Percentiles rank a stretch among this genome's conserved stretches.
Conservation (phyloP, 2,329 filamentous ascomycete species). For the Phyllosticta ampelicida region DNA sequence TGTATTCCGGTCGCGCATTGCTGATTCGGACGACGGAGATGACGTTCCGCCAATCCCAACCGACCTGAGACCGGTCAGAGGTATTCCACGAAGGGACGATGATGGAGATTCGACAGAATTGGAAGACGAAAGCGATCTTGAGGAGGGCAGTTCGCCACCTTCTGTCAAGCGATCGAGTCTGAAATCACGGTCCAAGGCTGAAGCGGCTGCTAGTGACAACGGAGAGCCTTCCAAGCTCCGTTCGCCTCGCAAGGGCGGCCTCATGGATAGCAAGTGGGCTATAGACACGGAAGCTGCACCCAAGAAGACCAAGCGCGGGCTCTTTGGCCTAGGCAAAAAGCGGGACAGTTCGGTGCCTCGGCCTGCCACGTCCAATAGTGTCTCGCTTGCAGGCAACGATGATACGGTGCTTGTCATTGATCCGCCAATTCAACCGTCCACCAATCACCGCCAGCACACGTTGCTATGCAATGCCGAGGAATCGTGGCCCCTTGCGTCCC, state of each 20-base stretch:
- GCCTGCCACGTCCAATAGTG: constrained; percentile 20
- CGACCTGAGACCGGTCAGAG: constrained; percentile 44
- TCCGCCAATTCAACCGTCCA: constrained; percentile 12
- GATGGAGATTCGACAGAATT: constrained; percentile 48
- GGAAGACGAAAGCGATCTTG: constrained; percentile 30
- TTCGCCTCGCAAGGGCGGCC: constrained; percentile 24
- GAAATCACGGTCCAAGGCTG: not conserved
- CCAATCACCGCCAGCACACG: constrained; percentile 14
- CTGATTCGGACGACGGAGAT: constrained; percentile 43
- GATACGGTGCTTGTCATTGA: not conserved
- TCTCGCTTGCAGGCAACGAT: not conserved
- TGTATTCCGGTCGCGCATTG: constrained; percentile 37
- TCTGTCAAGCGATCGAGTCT: constrained; percentile 7
- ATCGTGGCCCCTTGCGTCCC: constrained; percentile 40
- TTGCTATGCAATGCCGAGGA: not conserved
- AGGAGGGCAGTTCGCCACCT: constrained; percentile 17
- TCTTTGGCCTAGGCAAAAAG: constrained; percentile 50
- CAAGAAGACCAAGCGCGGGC: constrained; percentile 29
- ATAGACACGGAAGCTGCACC: constrained; percentile 19
- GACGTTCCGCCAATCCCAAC: constrained; percentile 29
- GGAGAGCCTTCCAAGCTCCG: not conserved
- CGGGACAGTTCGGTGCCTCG: constrained; percentile 25
- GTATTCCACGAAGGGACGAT: constrained; percentile 48
- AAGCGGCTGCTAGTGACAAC: not conserved
- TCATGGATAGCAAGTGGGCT: constrained; percentile 29